phyloP scores from a whole-genome alignment of 2,329 filamentous ascomycete species.

The Lachnellula occidentalis region DNA sequence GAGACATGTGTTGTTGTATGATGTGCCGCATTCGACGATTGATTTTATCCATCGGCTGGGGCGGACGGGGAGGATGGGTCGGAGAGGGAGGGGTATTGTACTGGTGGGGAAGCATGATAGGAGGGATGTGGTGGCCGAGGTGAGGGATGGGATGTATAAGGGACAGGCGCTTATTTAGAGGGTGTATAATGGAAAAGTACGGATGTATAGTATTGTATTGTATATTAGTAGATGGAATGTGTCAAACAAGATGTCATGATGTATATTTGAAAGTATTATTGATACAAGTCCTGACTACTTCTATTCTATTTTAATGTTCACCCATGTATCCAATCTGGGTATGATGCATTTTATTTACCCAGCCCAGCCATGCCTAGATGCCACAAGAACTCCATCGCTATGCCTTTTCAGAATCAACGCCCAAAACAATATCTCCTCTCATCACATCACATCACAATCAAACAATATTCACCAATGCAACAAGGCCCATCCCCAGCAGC shows the following conservation, averaged over 20 bases:
- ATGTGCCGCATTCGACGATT: constrained; percentile 96
- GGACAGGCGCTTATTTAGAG: constrained; percentile 67
- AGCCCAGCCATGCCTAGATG: not conserved
- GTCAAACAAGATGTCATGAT: not conserved
- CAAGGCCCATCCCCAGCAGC: constrained; percentile 12
- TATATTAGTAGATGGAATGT: not conserved
- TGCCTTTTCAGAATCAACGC: constrained; percentile 8
- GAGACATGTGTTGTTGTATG: constrained; percentile 85
- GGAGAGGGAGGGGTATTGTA: constrained; percentile 82
- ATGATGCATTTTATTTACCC: not conserved
- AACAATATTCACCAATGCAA: constrained; percentile 21
- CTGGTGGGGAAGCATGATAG: constrained; percentile 85
- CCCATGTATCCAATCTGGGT: no score
- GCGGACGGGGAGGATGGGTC: constrained; percentile 85
- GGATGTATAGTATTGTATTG: not conserved
- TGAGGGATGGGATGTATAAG: constrained; percentile 83
- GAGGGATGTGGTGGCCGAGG: constrained; percentile 84
- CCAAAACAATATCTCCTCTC: not conserved
- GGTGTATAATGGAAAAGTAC: not conserved
- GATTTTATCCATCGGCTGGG: constrained; percentile 97
- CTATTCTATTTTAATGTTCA: no score
- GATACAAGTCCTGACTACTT: not conserved
- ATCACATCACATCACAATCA: constrained; percentile 11
- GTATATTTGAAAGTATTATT: not conserved
- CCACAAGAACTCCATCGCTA: constrained; percentile 19